Evolutionary conservation across 2,329 filamentous ascomycete species (phyloP).

Genomic region (Monosporascus sp.): DNA sequence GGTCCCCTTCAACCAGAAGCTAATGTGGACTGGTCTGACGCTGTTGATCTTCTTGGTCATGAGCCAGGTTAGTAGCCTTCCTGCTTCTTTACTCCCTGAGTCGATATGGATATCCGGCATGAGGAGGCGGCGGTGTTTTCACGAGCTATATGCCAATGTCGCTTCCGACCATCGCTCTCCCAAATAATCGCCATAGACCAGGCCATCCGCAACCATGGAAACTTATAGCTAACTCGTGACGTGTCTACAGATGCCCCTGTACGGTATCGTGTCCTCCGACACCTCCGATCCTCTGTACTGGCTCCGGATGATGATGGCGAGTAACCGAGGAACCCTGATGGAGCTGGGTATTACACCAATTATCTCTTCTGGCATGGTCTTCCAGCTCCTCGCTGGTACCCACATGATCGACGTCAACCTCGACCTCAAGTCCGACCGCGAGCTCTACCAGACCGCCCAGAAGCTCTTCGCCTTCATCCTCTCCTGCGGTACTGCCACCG

Average conservation of each 20-base stretch:
- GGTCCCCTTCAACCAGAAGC: conserved; percentile 96
- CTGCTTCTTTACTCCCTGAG: neutral
- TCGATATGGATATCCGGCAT: too few species aligned
- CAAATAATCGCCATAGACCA: neutral
- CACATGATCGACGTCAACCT: conserved; percentile 99
- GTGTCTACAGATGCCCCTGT: conserved; percentile 74
- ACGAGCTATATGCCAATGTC: too few species aligned
- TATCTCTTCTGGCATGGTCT: conserved; percentile 99
- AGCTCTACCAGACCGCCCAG: conserved; percentile 99
- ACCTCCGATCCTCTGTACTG: conserved; percentile 99
- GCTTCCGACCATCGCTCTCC: neutral
- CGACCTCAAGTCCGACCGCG: conserved; percentile 98
- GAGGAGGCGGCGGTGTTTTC: too few species aligned
- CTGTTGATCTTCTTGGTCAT: conserved; percentile 99
- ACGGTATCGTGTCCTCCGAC: conserved; percentile 98
- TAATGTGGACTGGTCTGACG: conserved; percentile 93
- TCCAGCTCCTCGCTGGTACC: conserved; percentile 98
- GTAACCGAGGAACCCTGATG: conserved; percentile 95
- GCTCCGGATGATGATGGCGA: conserved; percentile 99
- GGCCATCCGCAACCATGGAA: neutral
- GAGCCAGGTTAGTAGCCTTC: conserved; percentile 52
- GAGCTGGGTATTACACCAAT: conserved; percentile 96
- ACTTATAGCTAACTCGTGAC: neutral
- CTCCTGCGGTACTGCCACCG: conserved; percentile 93
- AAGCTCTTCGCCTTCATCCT: conserved; percentile 98